Evolutionary conservation across 495 filamentous ascomycete genomes (phyloP).

Genomic region (Aspergillus asperescens): DNA sequence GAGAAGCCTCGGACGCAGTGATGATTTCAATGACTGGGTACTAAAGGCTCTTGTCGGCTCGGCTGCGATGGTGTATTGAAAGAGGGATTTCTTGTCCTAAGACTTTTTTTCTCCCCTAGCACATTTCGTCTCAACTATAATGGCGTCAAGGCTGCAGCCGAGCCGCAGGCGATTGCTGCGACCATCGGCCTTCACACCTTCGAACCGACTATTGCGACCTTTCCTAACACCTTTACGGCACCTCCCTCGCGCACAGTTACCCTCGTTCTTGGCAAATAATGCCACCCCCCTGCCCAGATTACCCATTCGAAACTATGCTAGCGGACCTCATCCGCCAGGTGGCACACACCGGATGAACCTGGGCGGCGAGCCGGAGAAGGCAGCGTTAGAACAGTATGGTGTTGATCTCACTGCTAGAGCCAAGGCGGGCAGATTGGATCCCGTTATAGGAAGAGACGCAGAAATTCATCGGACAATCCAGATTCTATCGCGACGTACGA

Average conservation of each 20-base stretch:
- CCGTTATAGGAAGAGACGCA: slow-evolving; percentile 85
- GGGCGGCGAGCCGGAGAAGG: slow-evolving; percentile 70
- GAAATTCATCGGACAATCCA: slow-evolving; percentile 95
- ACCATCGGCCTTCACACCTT: slow-evolving; percentile 19
- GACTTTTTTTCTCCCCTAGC: background rate
- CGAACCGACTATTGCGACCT: slow-evolving; percentile 20
- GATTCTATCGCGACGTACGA: slow-evolving; percentile 84
- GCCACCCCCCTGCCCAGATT: slow-evolving; percentile 5
- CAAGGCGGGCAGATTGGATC: slow-evolving; percentile 85
- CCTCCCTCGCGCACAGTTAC: slow-evolving; percentile 18
- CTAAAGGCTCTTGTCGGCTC: slow-evolving; percentile 16
- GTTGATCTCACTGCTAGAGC: slow-evolving; percentile 85
- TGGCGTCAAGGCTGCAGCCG: slow-evolving; percentile 38
- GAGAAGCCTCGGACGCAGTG: slow-evolving; percentile 42
- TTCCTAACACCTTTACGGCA: slow-evolving; percentile 18
- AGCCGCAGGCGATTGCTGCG: slow-evolving; percentile 30
- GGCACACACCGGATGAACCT: slow-evolving; percentile 92
- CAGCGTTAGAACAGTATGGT: slow-evolving; percentile 85
- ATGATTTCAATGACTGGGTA: slow-evolving; percentile 21
- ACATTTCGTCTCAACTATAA: slow-evolving; percentile 12
- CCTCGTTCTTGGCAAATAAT: slow-evolving; percentile 14
- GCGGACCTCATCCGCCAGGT: slow-evolving; percentile 83
- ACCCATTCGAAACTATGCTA: slow-evolving; percentile 58
- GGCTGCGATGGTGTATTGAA: background rate
- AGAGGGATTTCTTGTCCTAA: background rate